These are phyloP conservation scores for Lactifluus pinguis DNA, from an alignment of 768 basidiomycete species.

Conservation along the genomic window DNA sequence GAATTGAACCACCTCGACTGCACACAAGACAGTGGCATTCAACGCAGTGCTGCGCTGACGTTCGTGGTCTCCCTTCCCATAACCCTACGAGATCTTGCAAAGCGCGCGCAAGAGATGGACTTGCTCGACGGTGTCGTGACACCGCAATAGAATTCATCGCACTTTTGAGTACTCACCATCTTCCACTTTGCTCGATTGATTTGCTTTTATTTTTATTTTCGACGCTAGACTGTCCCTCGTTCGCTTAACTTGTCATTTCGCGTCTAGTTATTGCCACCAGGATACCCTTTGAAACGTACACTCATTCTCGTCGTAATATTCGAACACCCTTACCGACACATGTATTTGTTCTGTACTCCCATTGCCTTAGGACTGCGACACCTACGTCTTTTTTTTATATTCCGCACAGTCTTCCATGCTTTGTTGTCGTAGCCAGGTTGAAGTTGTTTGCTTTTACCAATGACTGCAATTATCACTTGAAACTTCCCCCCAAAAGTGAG, in stretches of 20 bases:
- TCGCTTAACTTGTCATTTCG: neutral
- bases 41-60: neutral
- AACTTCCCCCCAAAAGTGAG: neutral
- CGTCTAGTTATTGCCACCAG: neutral
- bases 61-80: slow-evolving; percentile 6
- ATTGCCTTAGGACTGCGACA: slow-evolving; percentile 3
- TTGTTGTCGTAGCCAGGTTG: neutral
- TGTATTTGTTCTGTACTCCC: slow-evolving; percentile 10
- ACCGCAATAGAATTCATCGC: neutral
- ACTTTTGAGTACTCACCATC: neutral
- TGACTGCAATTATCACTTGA: neutral
- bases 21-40: neutral
- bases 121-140: neutral
- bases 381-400: neutral
- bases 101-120: neutral
- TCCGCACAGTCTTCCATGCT: neutral
- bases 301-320: neutral
- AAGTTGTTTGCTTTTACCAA: neutral
- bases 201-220: neutral
- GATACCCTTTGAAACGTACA: slow-evolving; percentile 1
- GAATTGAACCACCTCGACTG: neutral
- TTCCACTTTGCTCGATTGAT: neutral
- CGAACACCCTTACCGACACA: neutral
- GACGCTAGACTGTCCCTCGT: neutral
- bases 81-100: slow-evolving; percentile 8